Evolutionary conservation across 495 filamentous ascomycete genomes (phyloP).

Genomic region (Penicillium angulare): DNA sequence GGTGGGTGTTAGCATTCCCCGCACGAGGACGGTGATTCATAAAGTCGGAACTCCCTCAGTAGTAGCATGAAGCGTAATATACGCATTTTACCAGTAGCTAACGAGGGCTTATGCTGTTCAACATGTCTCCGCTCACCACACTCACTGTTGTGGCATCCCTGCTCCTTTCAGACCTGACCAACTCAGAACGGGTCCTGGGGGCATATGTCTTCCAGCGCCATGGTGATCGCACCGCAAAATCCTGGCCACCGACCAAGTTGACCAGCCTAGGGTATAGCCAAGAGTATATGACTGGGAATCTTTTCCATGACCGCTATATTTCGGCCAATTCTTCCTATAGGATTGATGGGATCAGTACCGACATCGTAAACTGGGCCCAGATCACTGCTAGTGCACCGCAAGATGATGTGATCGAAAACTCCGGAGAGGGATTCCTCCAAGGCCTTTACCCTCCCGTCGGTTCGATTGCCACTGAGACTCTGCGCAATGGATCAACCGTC

Average conservation of each 20-base stretch:
- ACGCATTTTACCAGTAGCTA: neutral
- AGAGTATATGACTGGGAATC: constrained; percentile 55
- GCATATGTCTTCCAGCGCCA: constrained; percentile 19
- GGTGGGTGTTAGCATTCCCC: too few species aligned
- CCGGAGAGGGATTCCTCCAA: constrained; percentile 51
- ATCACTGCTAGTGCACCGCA: constrained; percentile 51
- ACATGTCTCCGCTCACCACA: neutral
- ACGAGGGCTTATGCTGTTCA: neutral
- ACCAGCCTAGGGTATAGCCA: constrained; percentile 56
- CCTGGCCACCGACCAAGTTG: constrained; percentile 27
- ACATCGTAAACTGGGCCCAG: constrained; percentile 53
- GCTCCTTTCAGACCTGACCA: constrained; percentile 2
- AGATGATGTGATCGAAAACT: constrained; percentile 56
- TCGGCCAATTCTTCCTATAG: constrained; percentile 36
- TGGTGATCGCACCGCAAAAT: constrained; percentile 16
- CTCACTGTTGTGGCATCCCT: neutral
- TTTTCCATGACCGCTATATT: constrained; percentile 59
- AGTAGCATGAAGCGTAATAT: neutral
- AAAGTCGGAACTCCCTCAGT: neutral
- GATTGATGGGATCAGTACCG: constrained; percentile 51
- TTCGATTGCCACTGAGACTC: constrained; percentile 24
- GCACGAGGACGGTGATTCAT: too few species aligned
- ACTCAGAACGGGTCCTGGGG: constrained; percentile 12
- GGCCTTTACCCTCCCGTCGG: constrained; percentile 56
- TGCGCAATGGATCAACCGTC: constrained; percentile 51